Conservation (phyloP, 257 asterid species). For the Plectranthus barbatus region DNA sequence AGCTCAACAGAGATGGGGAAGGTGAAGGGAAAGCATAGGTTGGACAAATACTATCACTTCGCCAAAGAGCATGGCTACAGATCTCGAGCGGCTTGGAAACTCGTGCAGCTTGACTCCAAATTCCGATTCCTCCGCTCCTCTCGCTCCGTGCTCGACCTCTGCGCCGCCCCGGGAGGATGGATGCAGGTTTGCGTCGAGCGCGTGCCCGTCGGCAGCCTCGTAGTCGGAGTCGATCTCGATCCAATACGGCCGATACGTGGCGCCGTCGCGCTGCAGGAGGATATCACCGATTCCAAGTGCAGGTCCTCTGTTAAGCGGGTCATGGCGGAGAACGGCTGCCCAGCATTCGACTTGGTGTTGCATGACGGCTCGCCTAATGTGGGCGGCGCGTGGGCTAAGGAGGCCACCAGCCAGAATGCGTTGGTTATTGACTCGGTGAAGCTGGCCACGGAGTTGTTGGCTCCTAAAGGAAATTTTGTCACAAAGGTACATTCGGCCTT, state of each 20-base stretch:
- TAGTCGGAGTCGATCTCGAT: constrained; percentile 79
- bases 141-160: constrained; percentile 81
- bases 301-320: constrained; percentile 44
- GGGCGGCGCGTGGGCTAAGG: constrained; percentile 96
- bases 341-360: constrained; percentile 73
- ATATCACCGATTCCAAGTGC: constrained; percentile 68
- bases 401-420: constrained; percentile 84
- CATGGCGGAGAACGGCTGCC: constrained; percentile 67
- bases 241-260: constrained; percentile 82
- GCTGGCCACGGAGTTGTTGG: constrained; percentile 72
- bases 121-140: constrained; percentile 61
- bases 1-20: constrained; percentile 50
- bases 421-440: constrained; percentile 85
- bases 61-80: constrained; percentile 88
- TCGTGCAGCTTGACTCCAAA: constrained; percentile 79
- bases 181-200: constrained; percentile 79
- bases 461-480: constrained; percentile 78
- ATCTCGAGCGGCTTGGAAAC: constrained; percentile 87
- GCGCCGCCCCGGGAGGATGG: constrained; percentile 99
- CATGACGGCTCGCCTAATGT: constrained; percentile 94
- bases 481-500: constrained; percentile 48
- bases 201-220: constrained; percentile 77
- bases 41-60: constrained; percentile 69
- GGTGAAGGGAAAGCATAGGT: constrained; percentile 85
- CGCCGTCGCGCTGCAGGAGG: constrained; percentile 70